Conservation (phyloP, 345 rosid species). For the Luvunga scandens region DNA sequence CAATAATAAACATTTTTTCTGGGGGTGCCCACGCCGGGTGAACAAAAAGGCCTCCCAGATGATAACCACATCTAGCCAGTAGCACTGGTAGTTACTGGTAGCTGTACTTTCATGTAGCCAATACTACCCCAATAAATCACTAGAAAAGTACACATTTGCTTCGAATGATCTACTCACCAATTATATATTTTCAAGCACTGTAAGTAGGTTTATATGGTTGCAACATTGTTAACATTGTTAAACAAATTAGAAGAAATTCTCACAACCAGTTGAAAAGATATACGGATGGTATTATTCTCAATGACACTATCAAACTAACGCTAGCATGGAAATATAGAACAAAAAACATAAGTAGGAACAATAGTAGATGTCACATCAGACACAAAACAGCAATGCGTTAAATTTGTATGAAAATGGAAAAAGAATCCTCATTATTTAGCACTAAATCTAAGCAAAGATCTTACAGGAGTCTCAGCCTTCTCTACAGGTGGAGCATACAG, state of each 20-base stretch:
- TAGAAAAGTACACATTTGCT: background rate
- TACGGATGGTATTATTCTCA: background rate
- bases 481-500: constrained; percentile 85
- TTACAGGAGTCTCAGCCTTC: constrained; percentile 81
- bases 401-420: background rate
- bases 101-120: background rate
- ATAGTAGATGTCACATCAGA: constrained; percentile 3
- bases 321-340: background rate
- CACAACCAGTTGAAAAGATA: background rate
- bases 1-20: too few species aligned
- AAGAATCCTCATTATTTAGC: background rate
- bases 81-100: background rate
- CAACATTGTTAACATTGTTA: background rate
- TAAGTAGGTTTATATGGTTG: background rate
- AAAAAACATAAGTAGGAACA: background rate
- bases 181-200: background rate
- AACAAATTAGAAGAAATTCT: background rate
- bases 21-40: too few species aligned
- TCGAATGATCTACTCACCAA: background rate
- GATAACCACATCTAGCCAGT: too few species aligned
- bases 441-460: constrained; percentile 11
- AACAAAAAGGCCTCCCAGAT: too few species aligned
- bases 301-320: background rate
- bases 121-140: too few species aligned
- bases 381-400: background rate